Conservation (phyloP, 805 yeast genomes). For the Candida verbasci region DNA sequence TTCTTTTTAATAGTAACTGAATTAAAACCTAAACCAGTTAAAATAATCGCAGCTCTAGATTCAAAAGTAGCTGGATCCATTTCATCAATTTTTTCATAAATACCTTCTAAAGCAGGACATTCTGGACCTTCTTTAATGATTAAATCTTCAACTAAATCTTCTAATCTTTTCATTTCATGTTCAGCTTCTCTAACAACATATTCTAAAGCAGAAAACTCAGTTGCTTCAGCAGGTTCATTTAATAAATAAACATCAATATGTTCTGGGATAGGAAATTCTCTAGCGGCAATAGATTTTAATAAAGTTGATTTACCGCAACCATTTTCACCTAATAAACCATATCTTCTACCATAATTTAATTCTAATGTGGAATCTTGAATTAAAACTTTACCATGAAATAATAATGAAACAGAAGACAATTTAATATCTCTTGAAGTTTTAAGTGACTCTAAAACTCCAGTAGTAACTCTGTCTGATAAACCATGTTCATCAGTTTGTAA, state of each 20-base stretch:
- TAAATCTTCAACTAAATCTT: conserved; percentile 83
- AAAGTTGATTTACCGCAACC: conserved; percentile 99
- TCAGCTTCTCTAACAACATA: conserved; percentile 98
- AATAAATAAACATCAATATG: conserved; percentile 85
- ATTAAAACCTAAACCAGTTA: conserved; percentile 97
- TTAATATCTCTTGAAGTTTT: conserved; percentile 91
- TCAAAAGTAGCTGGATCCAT: conserved; percentile 97
- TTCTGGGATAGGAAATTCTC: conserved; percentile 94
- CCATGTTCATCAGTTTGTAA: conserved; percentile 93
- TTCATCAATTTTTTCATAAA: conserved; percentile 92
- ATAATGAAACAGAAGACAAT: conserved; percentile 80
- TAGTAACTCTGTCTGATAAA: conserved; percentile 92
- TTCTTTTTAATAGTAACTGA: conserved; percentile 79
- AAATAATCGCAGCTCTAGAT: conserved; percentile 90
- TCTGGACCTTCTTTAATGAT: conserved; percentile 94
- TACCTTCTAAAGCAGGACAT: conserved; percentile 73
- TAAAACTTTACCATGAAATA: conserved; percentile 96
- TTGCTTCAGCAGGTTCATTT: conserved; percentile 97
- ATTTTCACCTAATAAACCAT: conserved; percentile 96
- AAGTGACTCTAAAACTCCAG: conserved; percentile 92
- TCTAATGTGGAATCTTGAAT: conserved; percentile 89
- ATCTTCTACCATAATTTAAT: conserved; percentile 95
- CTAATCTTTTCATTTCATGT: conserved; percentile 82
- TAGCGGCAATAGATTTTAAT: conserved; percentile 86
- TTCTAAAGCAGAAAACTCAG: conserved; percentile 87